Evolutionary conservation across 768 basidiomycete species (phyloP), one percentile per base, ranked within the genome.

Genomic region (Tylopilus subfusipes): DNA sequence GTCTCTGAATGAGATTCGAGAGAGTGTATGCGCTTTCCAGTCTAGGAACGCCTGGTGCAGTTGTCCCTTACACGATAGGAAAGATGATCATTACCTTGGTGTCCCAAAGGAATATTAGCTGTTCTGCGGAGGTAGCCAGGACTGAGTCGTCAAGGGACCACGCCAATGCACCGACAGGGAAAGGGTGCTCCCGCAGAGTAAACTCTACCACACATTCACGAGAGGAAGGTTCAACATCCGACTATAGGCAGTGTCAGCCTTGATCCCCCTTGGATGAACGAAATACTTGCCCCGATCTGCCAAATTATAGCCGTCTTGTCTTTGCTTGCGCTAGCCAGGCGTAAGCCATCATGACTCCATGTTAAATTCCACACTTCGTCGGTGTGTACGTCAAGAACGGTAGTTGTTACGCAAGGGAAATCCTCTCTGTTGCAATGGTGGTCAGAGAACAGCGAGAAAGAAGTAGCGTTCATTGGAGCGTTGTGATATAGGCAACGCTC

Each of bases 281-380:
- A 47, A 39, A 48, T 52, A 73, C 88, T 64, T 71, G 92, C 95
- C 74, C 82, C 82, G 51, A 93, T 78, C 43, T 78, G 78, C 95
- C 95, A 98, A 47, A 98, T 88, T 52, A 97, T 90, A 8, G 89
- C 93, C 5, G 81, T 79, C 73, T 82, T 84, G 72, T 98, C 96
- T 69, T 83, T 90, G 52, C 94, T 88, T 34, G 88, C 90, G 59
- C 86, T 94, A 29, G 95, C 97, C 47, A 99, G 76, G 63, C 80
- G 85, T 46, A 72, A 71, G 2, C 97, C 97, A 67, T 87, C 85
- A 62, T 90, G 91, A 71, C 93, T 96, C 95, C 95, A 99, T 67
- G 88, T 88, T 55, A 98, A 72, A 66, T 89, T 85, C 95, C 96
- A 98, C 40, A 99, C 94, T 68, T 99, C 93, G 66, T 98, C 92